Conservation (phyloP, 345 rosid species). For the Trapa bicornis region DNA sequence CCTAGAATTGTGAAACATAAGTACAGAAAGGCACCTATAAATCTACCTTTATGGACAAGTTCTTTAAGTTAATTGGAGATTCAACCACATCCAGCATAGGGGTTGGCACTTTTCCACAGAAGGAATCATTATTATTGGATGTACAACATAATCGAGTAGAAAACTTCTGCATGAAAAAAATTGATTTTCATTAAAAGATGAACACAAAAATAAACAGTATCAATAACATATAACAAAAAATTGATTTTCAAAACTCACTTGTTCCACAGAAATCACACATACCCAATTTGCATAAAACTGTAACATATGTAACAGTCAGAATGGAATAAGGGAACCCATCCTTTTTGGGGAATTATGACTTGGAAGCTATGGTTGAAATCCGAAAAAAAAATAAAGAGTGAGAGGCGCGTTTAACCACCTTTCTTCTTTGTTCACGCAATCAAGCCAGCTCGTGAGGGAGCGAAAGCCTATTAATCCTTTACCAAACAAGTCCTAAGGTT, state of each 20-base stretch:
- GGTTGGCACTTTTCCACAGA: conserved; percentile 45
- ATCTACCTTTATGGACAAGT: conserved; percentile 48
- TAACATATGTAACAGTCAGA: neutral
- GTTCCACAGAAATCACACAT: neutral
- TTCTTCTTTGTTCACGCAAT: too few relatives aligned
- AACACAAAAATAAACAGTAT: neutral
- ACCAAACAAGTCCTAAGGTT: too few relatives aligned
- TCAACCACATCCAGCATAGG: conserved; percentile 76
- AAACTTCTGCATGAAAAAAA: conserved; percentile 24
- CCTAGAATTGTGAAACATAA: neutral
- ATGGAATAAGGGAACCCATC: too few relatives aligned
- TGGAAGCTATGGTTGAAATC: too few relatives aligned
- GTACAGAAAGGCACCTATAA: conserved; percentile 10
- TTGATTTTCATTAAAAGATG: neutral
- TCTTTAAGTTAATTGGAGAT: conserved; percentile 66
- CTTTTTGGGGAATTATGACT: too few relatives aligned
- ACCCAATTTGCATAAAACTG: neutral
- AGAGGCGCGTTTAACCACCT: too few relatives aligned
- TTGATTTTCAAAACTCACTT: neutral
- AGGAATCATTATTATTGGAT: conserved; percentile 60
- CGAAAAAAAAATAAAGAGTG: too few relatives aligned
- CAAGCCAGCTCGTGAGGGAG: too few relatives aligned
- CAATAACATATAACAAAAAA: neutral
- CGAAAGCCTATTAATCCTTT: too few relatives aligned
- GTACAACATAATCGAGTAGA: conserved; percentile 31